Evolutionary conservation across 768 basidiomycete genomes (phyloP).

Genomic region (Lactifluus rugatus): DNA sequence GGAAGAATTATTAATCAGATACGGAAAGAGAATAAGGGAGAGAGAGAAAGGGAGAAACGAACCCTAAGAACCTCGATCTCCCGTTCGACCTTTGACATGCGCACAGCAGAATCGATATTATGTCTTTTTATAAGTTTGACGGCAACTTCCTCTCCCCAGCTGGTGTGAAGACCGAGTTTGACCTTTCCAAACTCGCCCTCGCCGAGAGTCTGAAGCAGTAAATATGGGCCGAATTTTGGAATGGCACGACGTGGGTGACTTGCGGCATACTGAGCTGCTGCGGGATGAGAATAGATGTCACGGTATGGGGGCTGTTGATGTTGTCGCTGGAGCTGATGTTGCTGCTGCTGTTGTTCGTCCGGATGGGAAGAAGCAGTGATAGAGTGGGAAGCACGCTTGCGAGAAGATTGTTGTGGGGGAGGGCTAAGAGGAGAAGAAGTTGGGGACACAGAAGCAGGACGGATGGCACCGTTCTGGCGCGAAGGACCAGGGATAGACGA

Average conservation of each 20-base stretch:
- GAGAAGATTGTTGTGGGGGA: slow-evolving; percentile 26
- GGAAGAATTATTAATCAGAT: slow-evolving; percentile 17
- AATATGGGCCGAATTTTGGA: slow-evolving; percentile 91
- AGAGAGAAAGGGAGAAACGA: slow-evolving; percentile 31
- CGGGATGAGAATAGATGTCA: slow-evolving; percentile 79
- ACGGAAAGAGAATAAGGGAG: slow-evolving; percentile 7
- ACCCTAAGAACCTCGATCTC: slow-evolving; percentile 97
- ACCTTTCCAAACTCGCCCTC: slow-evolving; percentile 99
- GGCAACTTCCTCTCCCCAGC: slow-evolving; percentile 97
- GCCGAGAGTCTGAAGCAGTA: slow-evolving; percentile 90
- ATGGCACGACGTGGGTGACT: slow-evolving; percentile 81
- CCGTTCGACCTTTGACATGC: slow-evolving; percentile 92
- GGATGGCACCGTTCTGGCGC: slow-evolving; percentile 31
- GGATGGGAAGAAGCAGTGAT: slow-evolving; percentile 45
- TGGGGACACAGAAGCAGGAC: slow-evolving; percentile 53
- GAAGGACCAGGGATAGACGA: slow-evolving; percentile 37
- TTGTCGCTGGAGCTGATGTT: not conserved
- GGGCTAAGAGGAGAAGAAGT: slow-evolving; percentile 38
- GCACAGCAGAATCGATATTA: slow-evolving; percentile 75
- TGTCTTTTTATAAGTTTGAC: slow-evolving; percentile 94
- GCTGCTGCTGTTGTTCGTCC: slow-evolving; percentile 28
- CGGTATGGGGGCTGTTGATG: slow-evolving; percentile 36
- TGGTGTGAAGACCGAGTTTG: slow-evolving; percentile 89
- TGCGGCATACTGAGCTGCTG: slow-evolving; percentile 71
- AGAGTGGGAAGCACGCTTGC: slow-evolving; percentile 65